A percentile compares a stretch with the other conserved stretches of the same genome.
Conservation (phyloP, 768 basidiomycete species). For the Hebeloma cylindrosporum region DNA sequence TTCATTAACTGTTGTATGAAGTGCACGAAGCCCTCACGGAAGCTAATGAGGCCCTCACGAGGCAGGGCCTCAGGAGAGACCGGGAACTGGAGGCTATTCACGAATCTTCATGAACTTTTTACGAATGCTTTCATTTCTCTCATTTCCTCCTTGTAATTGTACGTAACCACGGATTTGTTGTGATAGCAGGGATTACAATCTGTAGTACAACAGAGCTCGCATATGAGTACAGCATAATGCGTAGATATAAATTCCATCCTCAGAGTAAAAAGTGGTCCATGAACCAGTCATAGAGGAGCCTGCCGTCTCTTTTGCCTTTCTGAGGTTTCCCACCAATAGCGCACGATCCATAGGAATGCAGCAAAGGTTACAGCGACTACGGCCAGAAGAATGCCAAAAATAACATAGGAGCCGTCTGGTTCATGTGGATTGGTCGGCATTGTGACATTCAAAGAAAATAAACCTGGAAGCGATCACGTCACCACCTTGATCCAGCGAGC, state of each 20-base stretch:
- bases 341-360: slow-evolving; percentile 46
- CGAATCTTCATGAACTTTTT: slow-evolving; percentile 22
- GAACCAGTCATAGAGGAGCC: slow-evolving; percentile 18
- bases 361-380: slow-evolving; percentile 44
- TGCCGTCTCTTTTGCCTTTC: slow-evolving; percentile 36
- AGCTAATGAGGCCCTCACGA: slow-evolving; percentile 37
- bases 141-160: slow-evolving; percentile 7
- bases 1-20: slow-evolving; percentile 14
- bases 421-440: slow-evolving; percentile 55
- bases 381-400: slow-evolving; percentile 57
- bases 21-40: slow-evolving; percentile 45
- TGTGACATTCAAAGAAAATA: slow-evolving; percentile 65
- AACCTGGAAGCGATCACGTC: slow-evolving; percentile 41
- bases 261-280: not conserved
- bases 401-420: slow-evolving; percentile 40
- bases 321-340: slow-evolving; percentile 65
- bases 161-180: slow-evolving; percentile 11
- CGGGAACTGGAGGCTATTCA: slow-evolving; percentile 25
- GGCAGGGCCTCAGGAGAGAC: slow-evolving; percentile 27
- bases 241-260: slow-evolving; percentile 5
- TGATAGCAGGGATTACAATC: too few relatives aligned
- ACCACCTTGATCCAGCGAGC: not conserved
- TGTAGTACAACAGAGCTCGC: too few relatives aligned
- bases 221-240: not conserved
- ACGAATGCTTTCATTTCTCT: not conserved